Base-by-base conservation (phyloP, 2,329 filamentous ascomycete genomes). In the Bipolaris oryzae region DNA sequence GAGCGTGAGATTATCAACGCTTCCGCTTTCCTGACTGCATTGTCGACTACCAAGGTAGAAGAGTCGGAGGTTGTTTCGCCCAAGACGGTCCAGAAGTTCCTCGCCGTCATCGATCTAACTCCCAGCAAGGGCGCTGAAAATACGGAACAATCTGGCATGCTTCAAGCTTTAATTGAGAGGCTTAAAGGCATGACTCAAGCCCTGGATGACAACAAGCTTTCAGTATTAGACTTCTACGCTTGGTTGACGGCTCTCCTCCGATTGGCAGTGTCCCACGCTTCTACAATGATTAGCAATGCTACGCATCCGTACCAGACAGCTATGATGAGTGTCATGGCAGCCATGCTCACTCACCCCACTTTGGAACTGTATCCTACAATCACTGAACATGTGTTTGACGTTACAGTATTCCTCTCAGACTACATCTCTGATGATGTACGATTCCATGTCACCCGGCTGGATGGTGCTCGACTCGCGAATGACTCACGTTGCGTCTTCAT, bases 371-470 rank as follows among this genome's bases (percentile, higher is more conserved):
- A 72, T 33, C 74, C 72, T 11, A 56, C 61, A 2, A 73, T 74
- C 5, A 65, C 74, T 1, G 77, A 81, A 54, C 74, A 77, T 56
- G 62, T 81, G 18, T 77, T 79, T 61, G 80, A 82, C 57, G 73
- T 80, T 6, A 73, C 78, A 15, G 71, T 76, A 1, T 60, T 74
- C 20, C 65, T 81, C 13, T 76, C 77, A 15, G 80, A 82, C 52
- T 61, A 66, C 25, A 61, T 82, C 5, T 70, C 77, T 0, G 71
- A 77, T 23, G 76, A 78, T 20, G 66, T 72, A 5, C 73, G 80
- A 13, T 64, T 63, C 11, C 75, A 67, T 53, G 62, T 78, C 37
- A 48, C 68, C 53, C 67, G 67, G 45, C 39, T 72, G 38, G 70
- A 76, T 31, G 60, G 59, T 25, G 57, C 52, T 21, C 70, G 65